Percentiles rank a stretch among this genome's conserved stretches.
Conservation (phyloP, 495 filamentous ascomycete species). For the Annulohypoxylon maeteangense region DNA sequence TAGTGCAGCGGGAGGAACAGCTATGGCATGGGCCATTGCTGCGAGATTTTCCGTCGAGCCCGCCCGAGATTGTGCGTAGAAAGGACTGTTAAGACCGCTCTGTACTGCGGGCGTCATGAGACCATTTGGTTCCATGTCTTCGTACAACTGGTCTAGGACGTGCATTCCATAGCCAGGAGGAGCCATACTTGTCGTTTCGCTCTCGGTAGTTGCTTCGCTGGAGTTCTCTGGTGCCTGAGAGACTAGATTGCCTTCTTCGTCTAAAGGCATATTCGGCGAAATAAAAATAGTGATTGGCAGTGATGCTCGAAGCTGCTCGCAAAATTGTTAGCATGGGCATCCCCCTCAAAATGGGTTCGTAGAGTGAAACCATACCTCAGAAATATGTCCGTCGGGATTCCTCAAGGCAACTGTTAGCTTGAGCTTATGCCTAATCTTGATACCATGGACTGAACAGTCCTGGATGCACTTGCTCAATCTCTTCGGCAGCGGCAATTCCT, state of each 20-base stretch:
- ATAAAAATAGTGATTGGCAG: conserved; percentile 92
- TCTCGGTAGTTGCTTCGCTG: conserved; percentile 41
- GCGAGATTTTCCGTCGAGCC: conserved; percentile 83
- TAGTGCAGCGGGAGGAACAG: conserved; percentile 69
- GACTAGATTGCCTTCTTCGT: conserved; percentile 79
- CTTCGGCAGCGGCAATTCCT: conserved; percentile 77
- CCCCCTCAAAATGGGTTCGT: conserved; percentile 1
- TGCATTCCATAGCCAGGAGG: conserved; percentile 92
- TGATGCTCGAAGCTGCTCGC: conserved; percentile 75
- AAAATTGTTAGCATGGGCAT: conserved; percentile 23
- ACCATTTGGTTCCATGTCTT: conserved; percentile 78
- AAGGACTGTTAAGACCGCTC: conserved; percentile 80
- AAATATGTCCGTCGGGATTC: conserved; percentile 93
- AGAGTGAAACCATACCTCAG: conserved; percentile 68
- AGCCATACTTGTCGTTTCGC: conserved; percentile 62
- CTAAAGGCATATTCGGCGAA: conserved; percentile 86
- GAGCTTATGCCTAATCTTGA: conserved; percentile 89
- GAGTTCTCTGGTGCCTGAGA: conserved; percentile 60
- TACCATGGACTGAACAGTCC: conserved; percentile 81
- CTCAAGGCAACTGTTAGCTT: conserved; percentile 86
- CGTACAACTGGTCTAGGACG: conserved; percentile 86
- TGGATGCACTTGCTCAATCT: conserved; percentile 83
- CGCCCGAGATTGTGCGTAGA: conserved; percentile 76
- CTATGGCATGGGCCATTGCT: conserved; percentile 55
- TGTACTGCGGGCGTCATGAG: conserved; percentile 78